Evolutionary conservation across 768 basidiomycete species (phyloP), one percentile per base, ranked within the genome.

Genomic region (Lactarius deliciosus): DNA sequence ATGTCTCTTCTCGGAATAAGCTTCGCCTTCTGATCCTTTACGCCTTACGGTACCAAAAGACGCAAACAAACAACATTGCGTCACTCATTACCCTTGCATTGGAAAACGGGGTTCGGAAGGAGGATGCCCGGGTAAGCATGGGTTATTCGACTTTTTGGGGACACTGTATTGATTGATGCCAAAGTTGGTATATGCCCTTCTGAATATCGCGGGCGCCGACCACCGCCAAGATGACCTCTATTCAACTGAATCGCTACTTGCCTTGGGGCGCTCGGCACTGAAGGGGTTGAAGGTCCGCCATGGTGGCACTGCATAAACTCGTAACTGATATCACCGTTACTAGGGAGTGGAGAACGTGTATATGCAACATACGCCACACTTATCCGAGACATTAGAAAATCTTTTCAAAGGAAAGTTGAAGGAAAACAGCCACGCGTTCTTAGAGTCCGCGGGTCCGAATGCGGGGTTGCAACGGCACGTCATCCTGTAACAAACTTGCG

Each of bases 321-420:
- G 57, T 69, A 54, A 74, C 64, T 38, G 40, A 47, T 38, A 60
- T 67, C 36, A 54, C 30, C 41, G 40, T 69, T 53, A 4, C 63
- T n/a, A 96, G 93, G 97, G 97, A 2, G 96, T 98, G 5, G 97
- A 99, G 78, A 99, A 99, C 73, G 96, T 98, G 18, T 99, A 98
- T 75, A 99, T 94, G 64, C 97, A 98, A 72, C 97, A 98, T 72
- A 88, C 87, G 18, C 97, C 97, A 8, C 95, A 96, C 76, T 81
- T 99, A 6, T 88, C 91, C 1, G 90, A 97, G 73, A 98, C 96
- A 2, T 78, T 98, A 18, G 97, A 99, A 72, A 84, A 91, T 61
- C 78, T 99, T 5, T 84, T 96, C 73, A 93, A 87, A 74, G 96
- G 95, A 11, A 82, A 90, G 62, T 77, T 99, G 66, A 88, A 86